Conservation (phyloP, 352 stramenopile genomes). For the Aphanomyces stellatus region DNA sequence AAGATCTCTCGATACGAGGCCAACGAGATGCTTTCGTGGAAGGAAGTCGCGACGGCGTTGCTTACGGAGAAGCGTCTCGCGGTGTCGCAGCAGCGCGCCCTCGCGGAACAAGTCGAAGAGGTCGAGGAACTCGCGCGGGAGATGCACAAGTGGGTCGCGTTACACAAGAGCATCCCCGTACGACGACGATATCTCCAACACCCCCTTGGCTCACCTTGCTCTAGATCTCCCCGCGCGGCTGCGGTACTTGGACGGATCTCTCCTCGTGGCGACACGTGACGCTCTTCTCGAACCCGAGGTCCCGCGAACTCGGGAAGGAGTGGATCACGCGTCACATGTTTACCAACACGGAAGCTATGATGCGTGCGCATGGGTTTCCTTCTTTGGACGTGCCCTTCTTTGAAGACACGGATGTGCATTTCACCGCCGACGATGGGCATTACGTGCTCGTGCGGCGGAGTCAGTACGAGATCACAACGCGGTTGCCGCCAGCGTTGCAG, state of each 20-base stretch:
- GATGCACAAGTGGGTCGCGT: not conserved
- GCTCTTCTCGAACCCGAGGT: not conserved
- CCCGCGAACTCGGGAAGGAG: not conserved
- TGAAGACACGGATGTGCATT: no score
- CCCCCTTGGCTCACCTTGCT: not conserved
- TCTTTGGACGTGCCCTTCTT: no score
- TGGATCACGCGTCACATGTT: not conserved
- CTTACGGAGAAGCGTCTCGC: not conserved
- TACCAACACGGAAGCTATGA: no score
- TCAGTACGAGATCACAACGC: not conserved
- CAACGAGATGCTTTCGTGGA: not conserved
- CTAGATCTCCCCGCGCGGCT: not conserved
- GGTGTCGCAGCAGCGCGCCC: not conserved
- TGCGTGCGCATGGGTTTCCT: no score
- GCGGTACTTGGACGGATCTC: no score
- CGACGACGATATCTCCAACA: not conserved
- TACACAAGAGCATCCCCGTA: not conserved
- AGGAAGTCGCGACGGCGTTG: not conserved
- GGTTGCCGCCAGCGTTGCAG: not conserved
- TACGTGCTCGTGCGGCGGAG: not conserved
- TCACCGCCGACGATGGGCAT: no score
- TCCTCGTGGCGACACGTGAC: not conserved
- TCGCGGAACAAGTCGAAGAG: not conserved
- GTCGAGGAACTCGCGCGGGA: not conserved
- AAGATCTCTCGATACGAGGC: not conserved